phyloP scores from a whole-genome alignment of 2,329 filamentous ascomycete genomes.

The Neonectria magnoliae region DNA sequence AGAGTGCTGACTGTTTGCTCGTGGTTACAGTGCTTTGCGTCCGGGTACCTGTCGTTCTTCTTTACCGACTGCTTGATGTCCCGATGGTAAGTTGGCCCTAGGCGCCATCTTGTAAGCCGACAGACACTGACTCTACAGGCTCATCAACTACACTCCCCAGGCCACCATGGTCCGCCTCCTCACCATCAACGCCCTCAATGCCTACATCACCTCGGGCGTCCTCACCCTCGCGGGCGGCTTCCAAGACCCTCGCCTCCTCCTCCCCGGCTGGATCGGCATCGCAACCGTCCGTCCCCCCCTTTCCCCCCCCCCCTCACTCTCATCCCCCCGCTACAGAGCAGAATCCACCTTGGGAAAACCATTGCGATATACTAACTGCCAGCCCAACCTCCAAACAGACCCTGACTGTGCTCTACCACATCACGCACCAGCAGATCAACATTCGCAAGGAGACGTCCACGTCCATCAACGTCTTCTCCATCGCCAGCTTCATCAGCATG shows the following conservation, averaged over 20 bases:
- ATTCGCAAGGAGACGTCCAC: constrained; percentile 83
- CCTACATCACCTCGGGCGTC: constrained; percentile 78
- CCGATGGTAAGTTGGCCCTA: constrained; percentile 69
- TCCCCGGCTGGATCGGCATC: constrained; percentile 82
- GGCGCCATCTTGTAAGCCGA: not conserved
- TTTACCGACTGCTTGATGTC: constrained; percentile 89
- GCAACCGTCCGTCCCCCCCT: constrained; percentile 66
- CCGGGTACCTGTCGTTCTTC: constrained; percentile 82
- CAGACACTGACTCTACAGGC: constrained; percentile 59
- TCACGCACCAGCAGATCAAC: constrained; percentile 80
- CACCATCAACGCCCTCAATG: constrained; percentile 78
- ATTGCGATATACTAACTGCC: constrained; percentile 11
- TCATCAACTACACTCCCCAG: constrained; percentile 83
- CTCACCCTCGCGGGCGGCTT: constrained; percentile 76
- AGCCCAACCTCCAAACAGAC: constrained; percentile 57
- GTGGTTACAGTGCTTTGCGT: constrained; percentile 72
- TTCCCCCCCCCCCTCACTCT: not conserved
- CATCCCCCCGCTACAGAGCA: constrained; percentile 9
- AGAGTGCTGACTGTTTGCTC: constrained; percentile 20
- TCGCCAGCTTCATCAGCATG: constrained; percentile 81
- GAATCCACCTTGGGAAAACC: not conserved
- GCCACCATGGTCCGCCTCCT: constrained; percentile 83
- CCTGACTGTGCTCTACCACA: constrained; percentile 78
- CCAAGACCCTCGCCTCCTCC: constrained; percentile 73
- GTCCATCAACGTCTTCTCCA: constrained; percentile 80